Base-by-base conservation (phyloP, 768 basidiomycete genomes). In the Polyporus arcularius region DNA sequence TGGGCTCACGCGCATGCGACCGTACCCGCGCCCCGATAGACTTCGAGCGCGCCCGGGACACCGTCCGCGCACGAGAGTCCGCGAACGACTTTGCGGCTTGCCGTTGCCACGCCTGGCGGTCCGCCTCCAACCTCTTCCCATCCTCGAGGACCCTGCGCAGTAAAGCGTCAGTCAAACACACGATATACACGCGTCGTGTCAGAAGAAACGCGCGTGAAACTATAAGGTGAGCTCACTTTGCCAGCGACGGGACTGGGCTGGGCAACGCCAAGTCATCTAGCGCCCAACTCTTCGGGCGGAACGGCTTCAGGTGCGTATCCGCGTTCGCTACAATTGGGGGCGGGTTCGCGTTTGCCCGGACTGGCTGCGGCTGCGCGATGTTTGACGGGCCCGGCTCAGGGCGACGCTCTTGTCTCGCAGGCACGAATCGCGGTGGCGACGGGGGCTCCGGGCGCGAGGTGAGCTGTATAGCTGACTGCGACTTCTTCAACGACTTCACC, bases 81-180 rank as follows among this genome's bases (percentile, higher is more conserved):
- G 85, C 84, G 61, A 89, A 81, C 6, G 89, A 90, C 35, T 73
- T 75, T 0, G 76, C 74, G 0, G 90, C 90, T 62, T 87, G 82
- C 3, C 72, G 69, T 65, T 87, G 83, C 90, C 90, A 92, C 64
- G 78, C 74, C 52, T 81, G 79, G 15, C 90, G 85, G 61, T 92
- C 82, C 52, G 76, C 77, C n/a, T 85, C 80, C 11, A 92, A 78
- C 48, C 75, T 75, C 55, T 83, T 76, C 11, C 85, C 82, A 62
- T 90, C 88, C 61, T 84, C 82, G 10, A 92, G 74, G 26, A 91
- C 89, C 66, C 90, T 92, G 61, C 10, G 46, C 46, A 41, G 28
- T n/a, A 30, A 42, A 41, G 11, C 12, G 55, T 53, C 35, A 60
- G 53, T 30, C 53, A 4, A 53, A 32, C 26, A 52, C 39, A 45